These are phyloP conservation scores for Diaporthe citriasiana DNA, from an alignment of 2,329 filamentous ascomycete genomes.

Conservation along the genomic window DNA sequence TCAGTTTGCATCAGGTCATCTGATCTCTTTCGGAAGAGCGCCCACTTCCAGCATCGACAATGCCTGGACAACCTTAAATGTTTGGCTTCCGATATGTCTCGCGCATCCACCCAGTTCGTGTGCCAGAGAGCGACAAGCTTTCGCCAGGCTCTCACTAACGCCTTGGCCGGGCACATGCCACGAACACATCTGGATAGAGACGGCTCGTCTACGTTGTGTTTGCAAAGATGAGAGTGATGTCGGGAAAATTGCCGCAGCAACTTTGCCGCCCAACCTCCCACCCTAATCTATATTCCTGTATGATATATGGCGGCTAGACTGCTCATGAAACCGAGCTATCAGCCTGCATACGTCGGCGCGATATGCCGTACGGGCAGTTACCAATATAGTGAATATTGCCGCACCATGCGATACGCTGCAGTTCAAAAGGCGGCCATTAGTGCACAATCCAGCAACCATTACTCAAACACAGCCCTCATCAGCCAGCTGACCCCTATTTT, in stretches of 20 bases:
- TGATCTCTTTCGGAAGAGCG: not conserved
- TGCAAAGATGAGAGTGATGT: not conserved
- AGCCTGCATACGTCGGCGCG: not conserved
- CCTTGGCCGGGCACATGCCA: not conserved
- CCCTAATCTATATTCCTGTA: not conserved
- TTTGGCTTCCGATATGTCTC: not conserved
- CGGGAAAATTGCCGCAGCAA: not conserved
- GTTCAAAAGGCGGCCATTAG: not conserved
- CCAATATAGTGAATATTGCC: conserved; percentile 25
- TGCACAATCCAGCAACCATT: not conserved
- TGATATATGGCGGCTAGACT: conserved; percentile 22
- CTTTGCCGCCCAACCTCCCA: not conserved
- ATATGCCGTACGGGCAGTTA: conserved; percentile 13
- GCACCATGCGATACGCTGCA: conserved; percentile 10
- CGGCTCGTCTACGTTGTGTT: not conserved
- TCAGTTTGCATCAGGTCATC: not conserved
- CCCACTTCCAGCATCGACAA: not conserved
- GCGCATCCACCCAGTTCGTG: not conserved
- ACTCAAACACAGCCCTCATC: conserved; percentile 1
- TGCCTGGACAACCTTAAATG: not conserved
- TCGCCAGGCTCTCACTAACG: not conserved
- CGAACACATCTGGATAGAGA: not conserved
- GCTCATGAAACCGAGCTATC: conserved; percentile 19
- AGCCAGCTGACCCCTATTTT: conserved; percentile 1
- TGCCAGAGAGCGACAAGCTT: conserved; percentile 6